These are phyloP conservation scores for Aspergillus niger DNA, from an alignment of 2,329 filamentous ascomycete genomes.

Conservation along the genomic window DNA sequence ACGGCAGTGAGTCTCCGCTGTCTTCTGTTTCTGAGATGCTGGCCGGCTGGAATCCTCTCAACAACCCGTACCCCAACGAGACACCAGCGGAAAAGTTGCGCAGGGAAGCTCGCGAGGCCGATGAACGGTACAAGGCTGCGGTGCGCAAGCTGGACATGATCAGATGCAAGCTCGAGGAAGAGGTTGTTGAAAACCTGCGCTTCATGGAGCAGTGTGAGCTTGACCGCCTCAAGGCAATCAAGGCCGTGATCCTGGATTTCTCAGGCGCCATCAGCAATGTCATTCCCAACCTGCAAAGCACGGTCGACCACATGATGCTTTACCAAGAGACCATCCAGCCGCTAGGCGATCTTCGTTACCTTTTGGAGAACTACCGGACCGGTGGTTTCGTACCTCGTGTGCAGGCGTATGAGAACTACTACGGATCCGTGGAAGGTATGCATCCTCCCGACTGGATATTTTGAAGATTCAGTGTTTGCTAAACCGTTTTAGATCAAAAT, in stretches of 20 bases:
- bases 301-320: constrained; percentile 97
- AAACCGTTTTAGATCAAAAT: constrained; percentile 69
- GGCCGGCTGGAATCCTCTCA: constrained; percentile 88
- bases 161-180: constrained; percentile 92
- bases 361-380: constrained; percentile 95
- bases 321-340: constrained; percentile 99
- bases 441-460: constrained; percentile 10
- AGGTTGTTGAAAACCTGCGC: constrained; percentile 86
- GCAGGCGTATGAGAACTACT: constrained; percentile 96
- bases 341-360: constrained; percentile 81
- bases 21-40: constrained; percentile 86
- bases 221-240: constrained; percentile 94
- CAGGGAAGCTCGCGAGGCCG: constrained; percentile 83
- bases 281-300: constrained; percentile 91
- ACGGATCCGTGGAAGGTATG: constrained; percentile 83
- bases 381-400: constrained; percentile 90
- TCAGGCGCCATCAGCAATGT: constrained; percentile 97
- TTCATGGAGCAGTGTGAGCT: constrained; percentile 98
- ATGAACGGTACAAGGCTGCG: constrained; percentile 87
- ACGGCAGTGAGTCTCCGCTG: constrained; percentile 75
- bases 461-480: constrained; percentile 10
- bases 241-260: constrained; percentile 96
- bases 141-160: constrained; percentile 86
- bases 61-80: constrained; percentile 88
- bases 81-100: constrained; percentile 83